Base-by-base conservation (phyloP, 148 eudicot species). In the Dianthus caryophyllus region DNA sequence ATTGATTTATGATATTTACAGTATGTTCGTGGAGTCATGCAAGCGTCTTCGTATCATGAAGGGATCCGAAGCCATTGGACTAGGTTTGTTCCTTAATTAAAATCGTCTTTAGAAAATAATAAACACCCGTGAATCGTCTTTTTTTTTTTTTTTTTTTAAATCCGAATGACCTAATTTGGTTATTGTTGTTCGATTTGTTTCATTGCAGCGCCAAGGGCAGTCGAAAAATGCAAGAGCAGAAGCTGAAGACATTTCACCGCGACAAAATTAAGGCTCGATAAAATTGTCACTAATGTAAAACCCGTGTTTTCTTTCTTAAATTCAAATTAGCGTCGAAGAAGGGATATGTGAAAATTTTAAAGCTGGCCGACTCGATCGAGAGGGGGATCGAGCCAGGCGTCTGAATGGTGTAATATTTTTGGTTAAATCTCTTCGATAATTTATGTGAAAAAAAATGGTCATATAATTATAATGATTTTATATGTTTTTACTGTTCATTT, bases 31-130 rank as follows among this genome's bases (percentile, higher is more conserved):
- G 5, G 75, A 76, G 9, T 79, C 88, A 47, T 84, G 88, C 85
- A 84, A 80, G 67, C 83, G 88, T 61, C 81, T 84, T 43, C 80
- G 83, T 27, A 82, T 84, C 69, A 84, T 84, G 88, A 84, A 84
- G 68, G 80, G 85, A 24, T 82, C 88, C 1, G 88, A 84, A 71
- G 86, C 88, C 53, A 82, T 84, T 71, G 88, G 86, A 52, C 78
- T 82, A 65, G 84, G 88, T 84, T 17, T 13, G 83, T 70, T 15
- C 44, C 50, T 12, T 26, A 7, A 11, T 6, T 21, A 12, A 15
- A n/a, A 30, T 64, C 11, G 9, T 52, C 12, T 41, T 41, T 9
- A 1, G 44, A 9, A 9, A 9, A 41, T 33, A 33, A 7, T 2
- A 2, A 7, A 33, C 7, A 2, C 7, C 3, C 3, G 3, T 33